Base-by-base conservation (phyloP, 2,329 filamentous ascomycete genomes). In the Exophiala dermatitidis region DNA sequence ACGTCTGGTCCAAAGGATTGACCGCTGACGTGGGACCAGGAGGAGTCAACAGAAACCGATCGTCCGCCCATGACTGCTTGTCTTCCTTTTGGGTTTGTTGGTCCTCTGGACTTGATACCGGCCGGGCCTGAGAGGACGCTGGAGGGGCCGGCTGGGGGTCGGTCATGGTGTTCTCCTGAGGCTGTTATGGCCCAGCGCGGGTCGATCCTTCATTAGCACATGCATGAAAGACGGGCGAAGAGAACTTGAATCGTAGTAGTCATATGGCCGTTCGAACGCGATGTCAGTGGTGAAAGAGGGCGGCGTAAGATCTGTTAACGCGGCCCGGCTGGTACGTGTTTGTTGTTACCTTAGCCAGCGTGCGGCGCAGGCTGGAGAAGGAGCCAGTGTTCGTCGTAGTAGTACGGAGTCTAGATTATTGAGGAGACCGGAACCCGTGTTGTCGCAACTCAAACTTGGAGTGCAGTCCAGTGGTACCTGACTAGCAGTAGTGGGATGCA, bases 1-100 rank as follows among this genome's bases (percentile, higher is more conserved):
- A 26, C 34, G 53, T 46, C 33, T 53, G 47, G 7, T 56, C 49
- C 28, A 58, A 44, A 28, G 57, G 53, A 56, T 58, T 58, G 47
- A 48, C 48, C 5, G 40, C 41, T 19, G 52, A 40, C 2, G 45
- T 50, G 9, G 53, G 50, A 36, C 52, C 40, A n/a, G 57, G 57
- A 8, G 57, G 57, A 36, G 57, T 57, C 51, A 59, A 51, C 19
- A 57, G 41, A 48, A 57, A 52, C 31, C 52, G 52, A 37, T 58
- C 53, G 45, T 58, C 50, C 5, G 42, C 26, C 50, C 50, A 50
- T 46, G 41, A 50, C 8, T 52, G n/a, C 10, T 29, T 29, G 12
- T 50, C 46, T 12, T 12, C 37, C 8, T 26, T n/a, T 3, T 48
- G 46, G 12, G 12, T 42, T 41, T 46, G 37, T 43, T 48, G 44